These are phyloP conservation scores for Lantana camara DNA, from an alignment of 257 asterid species.

Conservation along the genomic window DNA sequence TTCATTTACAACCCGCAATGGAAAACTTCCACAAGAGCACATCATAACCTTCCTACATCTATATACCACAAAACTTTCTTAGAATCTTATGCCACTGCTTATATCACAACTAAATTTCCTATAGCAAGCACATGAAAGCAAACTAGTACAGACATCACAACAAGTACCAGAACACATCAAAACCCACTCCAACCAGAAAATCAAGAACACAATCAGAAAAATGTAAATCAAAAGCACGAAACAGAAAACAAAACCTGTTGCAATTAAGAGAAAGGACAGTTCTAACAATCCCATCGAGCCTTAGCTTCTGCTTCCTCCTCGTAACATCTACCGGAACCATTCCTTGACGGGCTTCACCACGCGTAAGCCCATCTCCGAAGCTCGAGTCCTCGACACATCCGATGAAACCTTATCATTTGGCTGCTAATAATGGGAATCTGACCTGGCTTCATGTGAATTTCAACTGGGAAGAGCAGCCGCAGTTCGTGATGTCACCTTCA, in stretches of 20 bases:
- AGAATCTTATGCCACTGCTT: too few relatives aligned
- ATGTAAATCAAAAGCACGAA: background rate
- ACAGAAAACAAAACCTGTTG: conserved; percentile 64
- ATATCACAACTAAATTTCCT: background rate
- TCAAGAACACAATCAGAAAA: too few relatives aligned
- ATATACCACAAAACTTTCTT: background rate
- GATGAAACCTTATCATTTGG: conserved; percentile 69
- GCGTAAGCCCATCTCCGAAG: conserved; percentile 83
- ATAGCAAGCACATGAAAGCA: conserved; percentile 9
- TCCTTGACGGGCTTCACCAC: conserved; percentile 66
- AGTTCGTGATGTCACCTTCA: too few relatives aligned
- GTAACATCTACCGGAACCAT: conserved; percentile 72
- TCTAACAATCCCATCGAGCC: conserved; percentile 82
- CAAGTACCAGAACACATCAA: too few relatives aligned
- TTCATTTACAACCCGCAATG: too few relatives aligned
- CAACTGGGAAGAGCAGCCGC: too few relatives aligned
- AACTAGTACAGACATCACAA: background rate
- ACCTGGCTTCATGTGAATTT: too few relatives aligned
- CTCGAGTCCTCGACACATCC: conserved; percentile 58
- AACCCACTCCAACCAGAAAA: too few relatives aligned
- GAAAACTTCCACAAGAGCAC: background rate
- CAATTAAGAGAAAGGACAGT: conserved; percentile 73
- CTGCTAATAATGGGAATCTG: too few relatives aligned
- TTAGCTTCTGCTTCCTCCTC: conserved; percentile 64
- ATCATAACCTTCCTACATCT: background rate